These are phyloP conservation scores for Pleurotus ostreatus DNA, from an alignment of 768 basidiomycete species.

Conservation along the genomic window DNA sequence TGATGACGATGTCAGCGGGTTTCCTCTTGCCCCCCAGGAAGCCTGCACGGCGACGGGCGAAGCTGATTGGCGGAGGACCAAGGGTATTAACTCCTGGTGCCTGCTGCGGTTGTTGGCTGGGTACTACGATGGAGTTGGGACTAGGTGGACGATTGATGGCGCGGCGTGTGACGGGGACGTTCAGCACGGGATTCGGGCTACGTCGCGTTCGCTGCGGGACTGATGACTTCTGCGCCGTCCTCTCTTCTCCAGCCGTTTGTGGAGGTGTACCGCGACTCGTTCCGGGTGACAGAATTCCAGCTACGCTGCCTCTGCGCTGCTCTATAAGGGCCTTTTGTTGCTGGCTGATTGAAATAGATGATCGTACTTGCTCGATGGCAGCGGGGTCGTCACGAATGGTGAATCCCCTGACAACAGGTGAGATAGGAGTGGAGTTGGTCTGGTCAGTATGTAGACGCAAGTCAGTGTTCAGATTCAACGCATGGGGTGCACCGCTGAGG, in stretches of 20 bases:
- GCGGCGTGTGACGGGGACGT: slow-evolving; percentile 22
- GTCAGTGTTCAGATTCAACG: slow-evolving; percentile 44
- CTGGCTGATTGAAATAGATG: slow-evolving; percentile 60
- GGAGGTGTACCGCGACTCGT: slow-evolving; percentile 23
- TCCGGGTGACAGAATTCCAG: slow-evolving; percentile 32
- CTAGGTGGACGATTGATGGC: slow-evolving; percentile 27
- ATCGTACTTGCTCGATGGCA: slow-evolving; percentile 59
- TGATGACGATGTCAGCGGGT: slow-evolving; percentile 78
- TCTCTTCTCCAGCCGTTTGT: slow-evolving; percentile 23
- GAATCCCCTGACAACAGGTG: slow-evolving; percentile 64
- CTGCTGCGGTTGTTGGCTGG: slow-evolving; percentile 20
- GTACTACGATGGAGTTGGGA: slow-evolving; percentile 24
- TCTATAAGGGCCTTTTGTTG: slow-evolving; percentile 70
- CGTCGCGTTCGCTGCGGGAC: slow-evolving; percentile 26
- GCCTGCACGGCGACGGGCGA: slow-evolving; percentile 69
- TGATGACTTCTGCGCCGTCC: slow-evolving; percentile 19
- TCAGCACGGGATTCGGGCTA: slow-evolving; percentile 29
- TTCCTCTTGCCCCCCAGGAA: slow-evolving; percentile 60
- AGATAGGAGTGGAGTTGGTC: slow-evolving; percentile 52
- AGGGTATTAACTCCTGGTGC: slow-evolving; percentile 36
- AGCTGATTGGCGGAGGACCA: slow-evolving; percentile 71
- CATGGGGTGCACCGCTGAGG: slow-evolving; percentile 55
- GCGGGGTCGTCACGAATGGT: slow-evolving; percentile 56
- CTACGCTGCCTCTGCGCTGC: slow-evolving; percentile 61
- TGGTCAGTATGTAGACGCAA: slow-evolving; percentile 37